Conservation (phyloP, 345 rosid species). For the Syzygium aromaticum region DNA sequence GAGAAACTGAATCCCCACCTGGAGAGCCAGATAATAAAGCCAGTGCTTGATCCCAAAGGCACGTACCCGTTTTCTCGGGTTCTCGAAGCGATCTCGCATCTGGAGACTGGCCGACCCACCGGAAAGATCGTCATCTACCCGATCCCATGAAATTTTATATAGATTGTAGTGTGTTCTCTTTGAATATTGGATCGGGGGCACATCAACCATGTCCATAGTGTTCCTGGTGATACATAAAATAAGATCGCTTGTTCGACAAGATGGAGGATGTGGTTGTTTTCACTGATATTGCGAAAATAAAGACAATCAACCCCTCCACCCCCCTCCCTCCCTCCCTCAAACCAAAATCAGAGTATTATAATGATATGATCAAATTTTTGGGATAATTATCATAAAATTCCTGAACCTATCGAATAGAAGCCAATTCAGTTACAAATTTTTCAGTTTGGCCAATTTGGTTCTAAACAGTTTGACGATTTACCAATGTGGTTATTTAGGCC, state of each 20-base stretch:
- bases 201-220: neutral
- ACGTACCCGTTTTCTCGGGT: slow-evolving; percentile 59
- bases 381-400: neutral
- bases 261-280: neutral
- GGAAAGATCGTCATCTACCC: slow-evolving; percentile 74
- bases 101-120: slow-evolving; percentile 61
- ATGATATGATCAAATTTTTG: too few relatives aligned
- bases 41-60: slow-evolving; percentile 71
- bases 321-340: too few relatives aligned
- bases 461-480: too few relatives aligned
- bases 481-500: too few relatives aligned
- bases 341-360: too few relatives aligned
- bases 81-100: slow-evolving; percentile 55
- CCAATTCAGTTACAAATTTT: too few relatives aligned
- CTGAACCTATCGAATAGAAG: too few relatives aligned
- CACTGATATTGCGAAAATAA: neutral
- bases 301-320: neutral
- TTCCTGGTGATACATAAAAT: neutral
- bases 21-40: slow-evolving; percentile 64
- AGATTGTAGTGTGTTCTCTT: neutral
- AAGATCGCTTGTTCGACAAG: neutral
- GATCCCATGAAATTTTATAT: slow-evolving; percentile 20
- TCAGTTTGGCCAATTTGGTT: too few relatives aligned
- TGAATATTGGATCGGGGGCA: neutral
- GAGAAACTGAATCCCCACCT: slow-evolving; percentile 64